A percentile compares a stretch with the other conserved stretches of the same genome.
Conservation (phyloP, 2,329 filamentous ascomycete genomes). For the Aureobasidium sp. region DNA sequence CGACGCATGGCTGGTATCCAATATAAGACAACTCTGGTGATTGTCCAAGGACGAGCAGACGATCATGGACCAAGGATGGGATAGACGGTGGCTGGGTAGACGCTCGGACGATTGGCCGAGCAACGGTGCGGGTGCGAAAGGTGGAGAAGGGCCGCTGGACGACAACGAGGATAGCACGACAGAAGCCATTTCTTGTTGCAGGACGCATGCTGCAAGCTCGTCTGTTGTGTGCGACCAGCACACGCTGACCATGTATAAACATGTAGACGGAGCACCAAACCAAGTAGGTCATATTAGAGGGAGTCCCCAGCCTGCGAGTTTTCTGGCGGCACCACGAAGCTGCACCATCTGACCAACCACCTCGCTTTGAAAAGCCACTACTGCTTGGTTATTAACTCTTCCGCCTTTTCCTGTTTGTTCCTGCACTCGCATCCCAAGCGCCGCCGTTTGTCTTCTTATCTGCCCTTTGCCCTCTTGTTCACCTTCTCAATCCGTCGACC, state of each 20-base stretch:
- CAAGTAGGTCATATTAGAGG: background rate
- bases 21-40: background rate
- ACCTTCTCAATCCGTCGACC: slow-evolving; percentile 17
- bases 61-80: background rate
- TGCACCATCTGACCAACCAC: slow-evolving; percentile 11
- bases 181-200: background rate
- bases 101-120: slow-evolving; percentile 7
- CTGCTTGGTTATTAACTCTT: slow-evolving; percentile 10
- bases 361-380: slow-evolving; percentile 10
- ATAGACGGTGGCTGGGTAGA: slow-evolving; percentile 7
- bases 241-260: background rate
- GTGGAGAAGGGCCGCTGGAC: slow-evolving; percentile 1
- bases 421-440: background rate
- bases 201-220: background rate
- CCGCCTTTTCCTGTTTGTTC: slow-evolving; percentile 8
- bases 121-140: background rate
- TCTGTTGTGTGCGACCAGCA: background rate
- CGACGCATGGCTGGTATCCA: background rate
- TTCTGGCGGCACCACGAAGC: background rate
- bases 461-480: slow-evolving; percentile 16
- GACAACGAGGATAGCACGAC: slow-evolving; percentile 11
- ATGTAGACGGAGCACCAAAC: background rate
- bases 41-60: background rate
- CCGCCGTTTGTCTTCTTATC: slow-evolving; percentile 12
- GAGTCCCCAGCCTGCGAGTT: slow-evolving; percentile 9